These are phyloP conservation scores for Blastobotrys petasosporus DNA, from an alignment of 1,139 yeast genomes.

Conservation along the genomic window DNA sequence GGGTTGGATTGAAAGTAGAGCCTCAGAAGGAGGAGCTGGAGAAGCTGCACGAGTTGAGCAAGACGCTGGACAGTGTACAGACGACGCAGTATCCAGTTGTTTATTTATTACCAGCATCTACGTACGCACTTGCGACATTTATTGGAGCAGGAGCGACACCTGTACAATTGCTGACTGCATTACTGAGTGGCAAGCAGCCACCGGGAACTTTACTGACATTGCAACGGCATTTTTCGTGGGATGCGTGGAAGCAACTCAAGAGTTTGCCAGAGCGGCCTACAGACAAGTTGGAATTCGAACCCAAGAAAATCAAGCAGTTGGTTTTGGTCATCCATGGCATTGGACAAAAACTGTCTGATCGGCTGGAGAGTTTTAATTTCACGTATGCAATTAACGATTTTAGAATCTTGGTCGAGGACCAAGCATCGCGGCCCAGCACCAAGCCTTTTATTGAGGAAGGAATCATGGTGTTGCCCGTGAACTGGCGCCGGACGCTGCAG, in stretches of 20 bases:
- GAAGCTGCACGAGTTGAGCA: constrained; percentile 5
- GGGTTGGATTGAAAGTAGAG: constrained; percentile 8
- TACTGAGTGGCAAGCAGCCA: constrained; percentile 28
- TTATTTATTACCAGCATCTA: constrained; percentile 19
- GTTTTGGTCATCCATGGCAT: constrained; percentile 88
- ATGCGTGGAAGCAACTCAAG: constrained; percentile 26
- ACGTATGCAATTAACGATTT: constrained; percentile 76
- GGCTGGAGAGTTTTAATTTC: constrained; percentile 76
- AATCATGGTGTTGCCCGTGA: constrained; percentile 37
- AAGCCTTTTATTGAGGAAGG: constrained; percentile 24
- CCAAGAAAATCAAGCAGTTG: constrained; percentile 43
- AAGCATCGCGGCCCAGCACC: constrained; percentile 26
- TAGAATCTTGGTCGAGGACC: constrained; percentile 39
- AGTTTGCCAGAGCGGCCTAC: constrained; percentile 29
- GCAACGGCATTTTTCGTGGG: constrained; percentile 29
- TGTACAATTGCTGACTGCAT: constrained; percentile 21
- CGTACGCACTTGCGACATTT: constrained; percentile 19
- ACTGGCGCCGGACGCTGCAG: constrained; percentile 36
- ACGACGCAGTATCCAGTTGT: constrained; percentile 22
- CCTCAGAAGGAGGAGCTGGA: constrained; percentile 4
- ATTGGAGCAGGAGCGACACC: constrained; percentile 21
- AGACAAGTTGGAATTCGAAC: constrained; percentile 26
- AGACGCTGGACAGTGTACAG: constrained; percentile 6
- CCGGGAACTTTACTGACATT: constrained; percentile 26
- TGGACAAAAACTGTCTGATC: constrained; percentile 80